phyloP scores from a whole-genome alignment of 2,329 filamentous ascomycete genomes.

The Trichoderma pleuroti region DNA sequence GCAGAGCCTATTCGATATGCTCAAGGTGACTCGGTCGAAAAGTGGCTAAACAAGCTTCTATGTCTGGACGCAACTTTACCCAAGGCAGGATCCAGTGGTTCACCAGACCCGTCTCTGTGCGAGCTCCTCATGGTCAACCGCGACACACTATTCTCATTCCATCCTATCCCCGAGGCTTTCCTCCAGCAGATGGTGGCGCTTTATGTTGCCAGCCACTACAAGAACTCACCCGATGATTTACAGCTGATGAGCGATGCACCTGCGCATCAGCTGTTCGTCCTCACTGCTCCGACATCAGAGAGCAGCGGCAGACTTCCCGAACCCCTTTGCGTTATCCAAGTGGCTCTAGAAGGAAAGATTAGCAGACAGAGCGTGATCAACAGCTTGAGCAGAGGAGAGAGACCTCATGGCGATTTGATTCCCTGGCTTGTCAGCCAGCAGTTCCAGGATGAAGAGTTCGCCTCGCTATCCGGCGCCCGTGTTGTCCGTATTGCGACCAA shows the following conservation, averaged over 20 bases:
- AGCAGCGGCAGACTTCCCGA: conserved; percentile 78
- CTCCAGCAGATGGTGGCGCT: conserved; percentile 97
- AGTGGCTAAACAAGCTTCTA: conserved; percentile 91
- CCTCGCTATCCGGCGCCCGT: conserved; percentile 84
- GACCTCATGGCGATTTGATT: conserved; percentile 88
- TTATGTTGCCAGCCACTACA: conserved; percentile 96
- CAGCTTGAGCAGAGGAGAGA: conserved; percentile 80
- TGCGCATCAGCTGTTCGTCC: conserved; percentile 91
- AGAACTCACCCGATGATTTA: conserved; percentile 96
- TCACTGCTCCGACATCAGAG: conserved; percentile 81
- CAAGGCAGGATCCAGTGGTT: conserved; percentile 68
- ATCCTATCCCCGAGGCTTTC: conserved; percentile 94
- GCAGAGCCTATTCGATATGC: conserved; percentile 94
- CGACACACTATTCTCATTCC: conserved; percentile 96
- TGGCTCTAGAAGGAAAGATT: conserved; percentile 91
- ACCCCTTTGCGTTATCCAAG: conserved; percentile 90
- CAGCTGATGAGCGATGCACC: conserved; percentile 98
- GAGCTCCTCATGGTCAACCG: conserved; percentile 92
- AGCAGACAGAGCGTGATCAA: conserved; percentile 89
- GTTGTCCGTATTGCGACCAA: conserved; percentile 95
- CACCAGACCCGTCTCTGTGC: conserved; percentile 86
- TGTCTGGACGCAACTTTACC: conserved; percentile 92
- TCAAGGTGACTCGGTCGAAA: conserved; percentile 85
- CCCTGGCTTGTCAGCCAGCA: conserved; percentile 98
- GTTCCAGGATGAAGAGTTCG: conserved; percentile 97